A percentile compares a stretch with the other conserved stretches of the same genome.
phyloP scores from a whole-genome alignment of 495 filamentous ascomycete genomes.

The Pyrenula massariospora region DNA sequence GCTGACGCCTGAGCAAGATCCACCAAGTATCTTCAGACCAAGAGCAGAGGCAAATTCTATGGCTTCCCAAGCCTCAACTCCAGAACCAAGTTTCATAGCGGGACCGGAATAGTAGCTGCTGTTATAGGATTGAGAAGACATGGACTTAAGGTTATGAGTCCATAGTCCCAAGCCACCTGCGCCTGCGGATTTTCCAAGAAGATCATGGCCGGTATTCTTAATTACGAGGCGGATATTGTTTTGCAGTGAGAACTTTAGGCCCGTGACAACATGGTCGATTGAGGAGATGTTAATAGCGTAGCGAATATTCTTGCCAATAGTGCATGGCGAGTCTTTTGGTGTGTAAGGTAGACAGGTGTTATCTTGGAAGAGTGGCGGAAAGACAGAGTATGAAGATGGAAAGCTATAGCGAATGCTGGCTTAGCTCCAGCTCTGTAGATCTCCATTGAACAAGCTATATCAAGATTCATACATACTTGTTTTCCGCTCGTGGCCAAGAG shows the following conservation, averaged over 20 bases:
- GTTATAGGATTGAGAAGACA: constrained; percentile 23
- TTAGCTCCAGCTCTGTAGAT: neutral
- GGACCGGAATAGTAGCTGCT: constrained; percentile 27
- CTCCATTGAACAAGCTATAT: neutral
- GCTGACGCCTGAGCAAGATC: constrained; percentile 20
- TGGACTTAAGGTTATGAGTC: constrained; percentile 48
- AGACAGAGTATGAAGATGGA: constrained; percentile 5
- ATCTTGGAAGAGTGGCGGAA: constrained; percentile 7
- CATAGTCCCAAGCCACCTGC: constrained; percentile 43
- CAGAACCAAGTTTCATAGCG: constrained; percentile 46
- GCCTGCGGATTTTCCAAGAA: constrained; percentile 45
- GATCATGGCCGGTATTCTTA: constrained; percentile 66
- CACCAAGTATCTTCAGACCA: constrained; percentile 40
- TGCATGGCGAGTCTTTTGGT: constrained; percentile 27
- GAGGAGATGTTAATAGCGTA: constrained; percentile 48
- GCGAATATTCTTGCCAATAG: constrained; percentile 41
- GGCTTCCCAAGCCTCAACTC: constrained; percentile 38
- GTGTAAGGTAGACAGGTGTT: neutral
- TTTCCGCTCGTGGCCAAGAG: constrained; percentile 18
- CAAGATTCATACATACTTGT: constrained; percentile 17
- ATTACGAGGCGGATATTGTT: constrained; percentile 45
- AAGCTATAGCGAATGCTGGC: neutral
- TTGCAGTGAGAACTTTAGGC: constrained; percentile 52
- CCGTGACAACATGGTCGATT: constrained; percentile 41
- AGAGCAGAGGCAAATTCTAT: constrained; percentile 31